Percentiles rank a stretch among this genome's conserved stretches.
Evolutionary conservation across 768 basidiomycete genomes (phyloP).

Genomic region (Fomitopsis pulvina): DNA sequence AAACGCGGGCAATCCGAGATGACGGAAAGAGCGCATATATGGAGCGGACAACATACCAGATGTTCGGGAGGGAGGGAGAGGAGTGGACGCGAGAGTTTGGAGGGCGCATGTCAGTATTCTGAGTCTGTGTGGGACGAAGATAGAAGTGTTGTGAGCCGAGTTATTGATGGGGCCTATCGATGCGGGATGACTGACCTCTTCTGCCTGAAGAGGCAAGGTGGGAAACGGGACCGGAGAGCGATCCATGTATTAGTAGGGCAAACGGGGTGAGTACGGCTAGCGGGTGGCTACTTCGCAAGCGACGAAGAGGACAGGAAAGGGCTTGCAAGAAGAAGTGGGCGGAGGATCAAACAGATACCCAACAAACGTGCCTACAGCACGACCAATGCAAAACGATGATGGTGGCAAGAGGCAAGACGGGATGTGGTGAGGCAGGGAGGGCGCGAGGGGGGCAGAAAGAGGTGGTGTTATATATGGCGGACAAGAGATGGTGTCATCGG

Average conservation of each 20-base stretch:
- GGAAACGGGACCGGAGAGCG: slow-evolving; percentile 15
- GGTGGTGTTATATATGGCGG: background rate
- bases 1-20: background rate
- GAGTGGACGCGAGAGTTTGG: slow-evolving; percentile 21
- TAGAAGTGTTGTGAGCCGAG: slow-evolving; percentile 3
- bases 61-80: slow-evolving; percentile 63
- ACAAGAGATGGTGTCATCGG: background rate
- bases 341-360: background rate
- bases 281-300: background rate
- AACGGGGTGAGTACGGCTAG: background rate
- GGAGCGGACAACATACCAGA: slow-evolving; percentile 40
- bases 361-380: background rate
- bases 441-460: background rate
- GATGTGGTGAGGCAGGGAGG: background rate
- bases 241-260: slow-evolving; percentile 6
- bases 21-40: background rate
- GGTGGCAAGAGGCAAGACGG: background rate
- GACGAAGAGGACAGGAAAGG: background rate
- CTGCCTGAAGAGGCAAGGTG: slow-evolving; percentile 8
- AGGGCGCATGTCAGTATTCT: slow-evolving; percentile 9
- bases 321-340: background rate
- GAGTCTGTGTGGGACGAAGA: slow-evolving; percentile 3
- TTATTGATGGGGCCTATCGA: slow-evolving; percentile 6
- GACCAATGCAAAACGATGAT: background rate
- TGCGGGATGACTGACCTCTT: slow-evolving; percentile 8